Evolutionary conservation across 306 rosid species (phyloP), one percentile per base, ranked within the genome.

Genomic region (Oemleria cerasiformis): DNA sequence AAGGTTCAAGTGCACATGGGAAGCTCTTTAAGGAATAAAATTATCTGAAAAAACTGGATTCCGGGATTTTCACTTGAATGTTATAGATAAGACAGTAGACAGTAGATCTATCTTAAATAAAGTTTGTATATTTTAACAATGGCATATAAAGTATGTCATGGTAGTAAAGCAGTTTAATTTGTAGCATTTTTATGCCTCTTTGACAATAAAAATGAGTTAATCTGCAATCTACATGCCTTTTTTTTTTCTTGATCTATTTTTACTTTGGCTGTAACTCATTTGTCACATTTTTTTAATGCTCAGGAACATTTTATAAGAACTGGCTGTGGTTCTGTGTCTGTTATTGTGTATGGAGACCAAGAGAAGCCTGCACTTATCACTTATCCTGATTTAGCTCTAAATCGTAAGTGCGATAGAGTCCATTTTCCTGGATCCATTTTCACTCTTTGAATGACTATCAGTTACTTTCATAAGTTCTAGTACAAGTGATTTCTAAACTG

Each of bases 331-430:
- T 82, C 94, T 77, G 90, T 90, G 69, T 90, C 96, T 55, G 96
- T 92, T 51, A 86, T 90, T 8, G 92, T 92, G 41, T 85, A 83
- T 64, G 98, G 98, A 75, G 98, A 92, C 83, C 90, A 78, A 48
- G 86, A 86, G 68, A 92, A 92, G 82, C 98, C 98, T 30, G 87
- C 98, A 19, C 81, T 92, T 53, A 83, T 92, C 74, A 90, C 96
- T 63, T 92, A 92, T 75, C 98, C 98, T 3, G 98, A 92, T 90
- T 70, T 92, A 82, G 98, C 96, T 20, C 70, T 92, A 78, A 90
- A 92, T 79, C 75, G 98, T 92, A 73, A 77, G 95, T 82, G 39
- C 43, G 17, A 25, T 73, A 48, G 30, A 3, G 65, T 70, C 39
- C 59, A 45, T 77, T 66, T 5, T 40, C 25, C 17, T 38, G 58